phyloP scores from a whole-genome alignment of 2,329 filamentous ascomycete species.

The Cercospora berteroae region DNA sequence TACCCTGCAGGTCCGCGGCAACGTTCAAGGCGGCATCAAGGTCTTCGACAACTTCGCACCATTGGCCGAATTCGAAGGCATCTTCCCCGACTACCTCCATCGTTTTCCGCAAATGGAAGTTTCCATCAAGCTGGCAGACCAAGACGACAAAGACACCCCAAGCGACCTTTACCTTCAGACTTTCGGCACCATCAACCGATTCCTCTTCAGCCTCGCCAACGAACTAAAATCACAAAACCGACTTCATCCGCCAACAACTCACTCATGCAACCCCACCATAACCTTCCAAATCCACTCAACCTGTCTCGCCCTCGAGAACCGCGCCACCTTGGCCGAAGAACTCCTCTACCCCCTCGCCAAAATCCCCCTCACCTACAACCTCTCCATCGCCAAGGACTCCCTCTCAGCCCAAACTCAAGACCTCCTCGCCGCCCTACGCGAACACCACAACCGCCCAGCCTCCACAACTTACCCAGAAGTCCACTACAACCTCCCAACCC shows the following conservation, averaged over 20 bases:
- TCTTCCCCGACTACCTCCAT: background rate
- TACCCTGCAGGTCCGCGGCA: background rate
- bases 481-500: background rate
- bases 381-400: background rate
- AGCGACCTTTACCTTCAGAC: background rate
- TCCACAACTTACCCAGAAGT: background rate
- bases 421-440: background rate
- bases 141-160: background rate
- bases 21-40: background rate
- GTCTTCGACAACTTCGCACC: background rate
- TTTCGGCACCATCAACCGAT: background rate
- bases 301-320: background rate
- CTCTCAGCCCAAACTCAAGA: background rate
- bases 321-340: background rate
- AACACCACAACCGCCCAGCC: background rate
- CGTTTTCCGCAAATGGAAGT: background rate
- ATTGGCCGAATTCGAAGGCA: background rate
- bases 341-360: background rate
- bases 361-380: background rate
- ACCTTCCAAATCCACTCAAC: background rate
- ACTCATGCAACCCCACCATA: background rate
- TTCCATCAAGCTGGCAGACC: background rate
- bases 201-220: background rate
- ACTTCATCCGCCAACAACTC: background rate
- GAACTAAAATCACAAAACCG: background rate